These are phyloP conservation scores for Boletus coccyginus DNA, from an alignment of 768 basidiomycete species.

Conservation along the genomic window DNA sequence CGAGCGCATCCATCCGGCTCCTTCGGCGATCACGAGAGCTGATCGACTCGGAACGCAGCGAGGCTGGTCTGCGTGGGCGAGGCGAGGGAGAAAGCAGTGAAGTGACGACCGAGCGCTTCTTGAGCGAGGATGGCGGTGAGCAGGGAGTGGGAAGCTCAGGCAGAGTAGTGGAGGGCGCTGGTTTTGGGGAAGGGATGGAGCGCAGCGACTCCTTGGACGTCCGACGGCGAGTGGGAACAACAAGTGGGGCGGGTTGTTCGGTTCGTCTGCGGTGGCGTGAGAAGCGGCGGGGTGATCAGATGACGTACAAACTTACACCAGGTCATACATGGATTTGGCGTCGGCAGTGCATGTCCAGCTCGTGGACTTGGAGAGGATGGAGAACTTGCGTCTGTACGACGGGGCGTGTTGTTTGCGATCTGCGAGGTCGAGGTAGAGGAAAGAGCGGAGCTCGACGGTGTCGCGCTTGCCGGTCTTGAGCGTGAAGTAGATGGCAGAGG, in stretches of 20 bases:
- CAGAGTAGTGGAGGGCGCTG: constrained; percentile 51
- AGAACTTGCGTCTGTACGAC: constrained; percentile 35
- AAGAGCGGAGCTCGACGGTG: constrained; percentile 47
- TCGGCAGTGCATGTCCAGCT: constrained; percentile 26
- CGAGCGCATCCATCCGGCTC: constrained; percentile 61
- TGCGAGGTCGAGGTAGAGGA: constrained; percentile 68
- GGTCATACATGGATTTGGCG: constrained; percentile 8
- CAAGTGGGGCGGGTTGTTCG: constrained; percentile 18
- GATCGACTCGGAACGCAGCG: constrained; percentile 35
- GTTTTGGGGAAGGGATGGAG: constrained; percentile 57
- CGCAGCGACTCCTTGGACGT: constrained; percentile 43
- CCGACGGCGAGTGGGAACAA: constrained; percentile 22
- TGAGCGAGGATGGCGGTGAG: neutral
- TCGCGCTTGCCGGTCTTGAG: constrained; percentile 41
- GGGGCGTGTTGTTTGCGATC: constrained; percentile 45
- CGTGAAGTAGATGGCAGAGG: constrained; percentile 48
- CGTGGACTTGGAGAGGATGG: constrained; percentile 29
- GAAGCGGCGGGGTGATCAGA: neutral
- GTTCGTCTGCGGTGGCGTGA: constrained; percentile 17
- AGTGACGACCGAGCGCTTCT: constrained; percentile 14
- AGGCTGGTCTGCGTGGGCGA: constrained; percentile 15
- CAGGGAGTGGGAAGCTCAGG: constrained; percentile 40
- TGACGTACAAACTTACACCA: constrained; percentile 8
- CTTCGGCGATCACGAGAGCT: constrained; percentile 44
- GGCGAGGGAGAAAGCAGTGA: constrained; percentile 13